Evolutionary conservation across 2,329 filamentous ascomycete species (phyloP).

Genomic region (Stenocarpella maydis): DNA sequence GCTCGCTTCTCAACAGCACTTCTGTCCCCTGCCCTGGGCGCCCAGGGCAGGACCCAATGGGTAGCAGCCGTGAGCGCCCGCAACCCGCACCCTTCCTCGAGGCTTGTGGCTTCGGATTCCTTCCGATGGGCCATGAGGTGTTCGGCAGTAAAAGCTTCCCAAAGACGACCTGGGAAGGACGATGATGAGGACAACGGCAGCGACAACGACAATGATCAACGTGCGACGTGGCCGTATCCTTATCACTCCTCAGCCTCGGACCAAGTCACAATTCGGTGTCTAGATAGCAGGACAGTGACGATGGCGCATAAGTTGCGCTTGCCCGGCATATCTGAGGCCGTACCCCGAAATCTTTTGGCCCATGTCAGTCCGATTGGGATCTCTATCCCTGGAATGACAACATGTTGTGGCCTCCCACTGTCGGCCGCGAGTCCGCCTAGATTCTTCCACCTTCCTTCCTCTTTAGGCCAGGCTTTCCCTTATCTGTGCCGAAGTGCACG

Average conservation of each 20-base stretch:
- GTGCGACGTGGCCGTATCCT: background rate
- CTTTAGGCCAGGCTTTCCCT: conserved; percentile 1
- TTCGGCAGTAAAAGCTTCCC: conserved; percentile 5
- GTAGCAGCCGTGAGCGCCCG: conserved; percentile 6
- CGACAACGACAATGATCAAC: background rate
- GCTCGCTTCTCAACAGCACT: conserved; percentile 9
- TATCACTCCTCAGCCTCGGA: conserved; percentile 21
- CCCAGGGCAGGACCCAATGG: conserved; percentile 15
- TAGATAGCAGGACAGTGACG: background rate
- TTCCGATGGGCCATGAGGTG: conserved; percentile 28
- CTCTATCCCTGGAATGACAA: conserved; percentile 1
- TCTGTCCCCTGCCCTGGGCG: conserved; percentile 3
- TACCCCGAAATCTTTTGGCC: background rate
- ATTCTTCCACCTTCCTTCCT: conserved; percentile 13
- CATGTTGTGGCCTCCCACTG: background rate
- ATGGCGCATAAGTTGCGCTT: conserved; percentile 12
- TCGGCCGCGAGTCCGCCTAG: background rate
- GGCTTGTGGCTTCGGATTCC: conserved; percentile 33
- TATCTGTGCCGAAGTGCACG: conserved; percentile 7
- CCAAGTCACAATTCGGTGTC: conserved; percentile 7
- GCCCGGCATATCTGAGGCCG: conserved; percentile 21
- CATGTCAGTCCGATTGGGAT: background rate
- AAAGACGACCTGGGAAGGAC: conserved; percentile 4
- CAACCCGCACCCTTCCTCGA: conserved; percentile 16
- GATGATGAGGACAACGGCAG: too few relatives aligned